These are phyloP conservation scores for Nitzschia sp. DNA, from an alignment of 108 stramenopile species.

Conservation along the genomic window DNA sequence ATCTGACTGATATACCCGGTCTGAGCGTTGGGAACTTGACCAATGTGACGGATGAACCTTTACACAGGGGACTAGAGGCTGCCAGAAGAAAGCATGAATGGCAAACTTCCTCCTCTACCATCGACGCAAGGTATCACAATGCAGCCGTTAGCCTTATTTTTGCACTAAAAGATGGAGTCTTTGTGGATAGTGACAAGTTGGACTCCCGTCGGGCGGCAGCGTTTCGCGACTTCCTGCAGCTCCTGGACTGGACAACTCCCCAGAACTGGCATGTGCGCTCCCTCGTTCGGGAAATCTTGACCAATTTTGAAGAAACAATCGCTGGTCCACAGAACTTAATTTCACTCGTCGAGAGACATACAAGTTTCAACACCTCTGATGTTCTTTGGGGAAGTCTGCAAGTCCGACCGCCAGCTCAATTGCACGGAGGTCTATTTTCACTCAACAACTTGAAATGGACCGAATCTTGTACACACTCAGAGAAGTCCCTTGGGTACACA, in stretches of 20 bases:
- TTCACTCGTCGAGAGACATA: slow-evolving; percentile 36
- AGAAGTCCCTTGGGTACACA: slow-evolving; percentile 59
- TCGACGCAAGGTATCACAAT: slow-evolving; percentile 61
- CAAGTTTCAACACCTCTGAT: slow-evolving; percentile 1
- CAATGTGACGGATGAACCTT: not conserved
- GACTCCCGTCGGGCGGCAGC: not conserved
- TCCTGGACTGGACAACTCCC: not conserved
- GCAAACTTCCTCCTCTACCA: not conserved
- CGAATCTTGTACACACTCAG: slow-evolving; percentile 38
- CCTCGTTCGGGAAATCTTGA: slow-evolving; percentile 38
- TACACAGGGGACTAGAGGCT: not conserved
- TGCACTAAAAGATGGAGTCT: slow-evolving; percentile 48
- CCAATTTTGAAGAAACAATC: slow-evolving; percentile 46
- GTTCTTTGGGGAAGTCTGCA: not conserved
- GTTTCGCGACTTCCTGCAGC: not conserved
- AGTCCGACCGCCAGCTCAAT: not conserved
- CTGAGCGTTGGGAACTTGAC: not conserved
- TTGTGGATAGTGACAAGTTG: not conserved
- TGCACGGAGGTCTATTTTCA: not conserved
- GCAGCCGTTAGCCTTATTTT: slow-evolving; percentile 72
- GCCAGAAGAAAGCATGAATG: slow-evolving; percentile 20
- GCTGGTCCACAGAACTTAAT: slow-evolving; percentile 42
- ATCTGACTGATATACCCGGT: not conserved
- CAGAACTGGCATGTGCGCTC: not conserved
- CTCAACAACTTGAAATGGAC: slow-evolving; percentile 34